Evolutionary conservation across 2,329 filamentous ascomycete species (phyloP).

Genomic region (Sclerotinia minor): DNA sequence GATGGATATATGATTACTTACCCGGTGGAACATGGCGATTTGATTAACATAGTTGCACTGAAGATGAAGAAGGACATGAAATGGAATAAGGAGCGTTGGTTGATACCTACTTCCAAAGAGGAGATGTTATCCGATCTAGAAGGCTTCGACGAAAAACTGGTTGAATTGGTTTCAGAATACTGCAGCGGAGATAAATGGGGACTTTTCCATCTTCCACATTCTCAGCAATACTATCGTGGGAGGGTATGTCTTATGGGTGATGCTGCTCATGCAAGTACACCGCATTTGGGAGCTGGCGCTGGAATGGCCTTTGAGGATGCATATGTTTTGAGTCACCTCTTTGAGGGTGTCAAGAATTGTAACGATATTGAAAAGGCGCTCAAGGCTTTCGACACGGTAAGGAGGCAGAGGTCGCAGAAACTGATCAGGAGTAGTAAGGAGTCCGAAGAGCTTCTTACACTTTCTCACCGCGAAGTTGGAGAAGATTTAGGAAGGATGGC

Average conservation of each 20-base stretch:
- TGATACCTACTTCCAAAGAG: conserved; percentile 44
- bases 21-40: conserved; percentile 25
- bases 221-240: conserved; percentile 41
- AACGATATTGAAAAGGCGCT: conserved; percentile 47
- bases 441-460: conserved; percentile 39
- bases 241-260: conserved; percentile 56
- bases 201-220: conserved; percentile 47
- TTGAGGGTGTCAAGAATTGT: conserved; percentile 43
- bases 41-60: conserved; percentile 26
- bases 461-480: conserved; percentile 45
- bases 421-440: conserved; percentile 26
- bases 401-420: conserved; percentile 40
- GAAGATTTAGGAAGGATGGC: conserved; percentile 43
- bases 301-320: conserved; percentile 58
- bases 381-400: conserved; percentile 49
- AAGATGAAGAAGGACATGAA: conserved; percentile 16
- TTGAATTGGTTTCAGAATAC: conserved; percentile 18
- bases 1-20: conserved; percentile 26
- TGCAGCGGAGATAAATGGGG: conserved; percentile 47
- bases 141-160: conserved; percentile 44
- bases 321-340: conserved; percentile 47
- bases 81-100: conserved; percentile 43
- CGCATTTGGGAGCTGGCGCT: conserved; percentile 58
- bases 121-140: conserved; percentile 46
- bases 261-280: conserved; percentile 62